Base-by-base conservation (phyloP, 1,284 basidiomycete species). In the Pseudozyma thailandica region DNA sequence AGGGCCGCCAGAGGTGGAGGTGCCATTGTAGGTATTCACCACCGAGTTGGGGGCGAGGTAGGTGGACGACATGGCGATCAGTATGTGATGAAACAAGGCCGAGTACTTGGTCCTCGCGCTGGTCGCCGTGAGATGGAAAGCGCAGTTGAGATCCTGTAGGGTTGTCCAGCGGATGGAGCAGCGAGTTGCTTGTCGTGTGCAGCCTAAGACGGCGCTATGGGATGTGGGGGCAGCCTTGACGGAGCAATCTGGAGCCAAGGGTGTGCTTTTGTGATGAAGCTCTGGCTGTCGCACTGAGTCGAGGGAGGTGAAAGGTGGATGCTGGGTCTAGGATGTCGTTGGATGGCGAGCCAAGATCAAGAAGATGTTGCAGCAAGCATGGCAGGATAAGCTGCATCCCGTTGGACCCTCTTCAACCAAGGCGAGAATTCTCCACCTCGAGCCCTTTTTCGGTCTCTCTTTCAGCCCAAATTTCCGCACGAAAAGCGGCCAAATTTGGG, bases 21-120 rank as follows among this genome's bases (percentile, higher is more conserved):
- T 50, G 39, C 43, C 46, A 20, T 56, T 54, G 61, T 64, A 71
- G 35, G 62, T 66, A 41, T 58, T 41, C 39, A 66, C 62, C 13
- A 66, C 39, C 45, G 70, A 60, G 57, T 74, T 74, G 35, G 54
- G 30, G 9, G 55, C 44, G 6, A 75, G 51, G 35, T 70, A 71
- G 45, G 74, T 75, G 28, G 74, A 75, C 20, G 70, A 52, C 74
- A 75, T 73, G 33, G 20, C 56, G 37, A 43, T 4, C n/a, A n/a
- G n/a, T n/a, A n/a, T n/a, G n/a, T n/a, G n/a, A n/a, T n/a, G n/a
- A n/a, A n/a, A n/a, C n/a, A n/a, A n/a, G n/a, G n/a, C n/a, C n/a
- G n/a, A n/a, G n/a, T n/a, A n/a, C n/a, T n/a, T 35, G 33, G 6
- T 18, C 23, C 28, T 23, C 18, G 25, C 15, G 27, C 44, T 30